These are phyloP conservation scores for Aegilops sharonensis DNA, from an alignment of 176 grass and related monocot genomes.

Conservation along the genomic window DNA sequence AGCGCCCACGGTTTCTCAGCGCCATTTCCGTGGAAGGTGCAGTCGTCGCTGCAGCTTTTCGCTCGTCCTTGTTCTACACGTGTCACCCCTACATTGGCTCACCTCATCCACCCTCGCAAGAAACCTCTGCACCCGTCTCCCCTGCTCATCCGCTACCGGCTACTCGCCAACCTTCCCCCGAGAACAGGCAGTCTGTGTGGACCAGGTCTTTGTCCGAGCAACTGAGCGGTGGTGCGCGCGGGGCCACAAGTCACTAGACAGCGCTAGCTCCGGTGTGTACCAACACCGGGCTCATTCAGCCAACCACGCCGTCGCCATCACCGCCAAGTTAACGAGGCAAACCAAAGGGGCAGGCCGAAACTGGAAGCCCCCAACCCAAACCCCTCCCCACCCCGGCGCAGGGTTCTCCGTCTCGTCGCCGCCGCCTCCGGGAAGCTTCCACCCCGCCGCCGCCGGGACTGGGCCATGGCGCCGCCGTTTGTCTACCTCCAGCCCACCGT, in stretches of 20 bases:
- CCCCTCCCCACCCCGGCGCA: neutral
- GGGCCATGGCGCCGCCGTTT: neutral
- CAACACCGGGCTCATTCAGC: neutral
- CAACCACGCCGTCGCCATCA: neutral
- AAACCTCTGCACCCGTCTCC: neutral
- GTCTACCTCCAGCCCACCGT: neutral
- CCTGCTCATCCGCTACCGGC: too few species aligned
- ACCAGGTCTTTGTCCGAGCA: neutral
- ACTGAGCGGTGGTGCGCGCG: neutral
- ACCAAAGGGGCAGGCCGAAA: neutral
- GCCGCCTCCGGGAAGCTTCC: neutral
- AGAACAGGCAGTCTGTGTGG: neutral
- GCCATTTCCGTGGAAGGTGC: neutral
- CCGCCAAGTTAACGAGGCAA: neutral
- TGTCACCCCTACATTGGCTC: neutral
- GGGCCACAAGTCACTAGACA: neutral
- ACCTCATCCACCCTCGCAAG: neutral
- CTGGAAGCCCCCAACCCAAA: neutral
- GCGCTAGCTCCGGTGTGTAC: neutral
- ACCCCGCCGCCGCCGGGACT: neutral
- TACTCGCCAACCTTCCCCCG: neutral
- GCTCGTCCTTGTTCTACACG: neutral
- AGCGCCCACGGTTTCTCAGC: too few species aligned
- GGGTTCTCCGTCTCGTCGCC: neutral
- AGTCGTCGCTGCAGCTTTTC: neutral